These are phyloP conservation scores for Volvox africanus DNA, from an alignment of 139 green algal species.

Conservation along the genomic window DNA sequence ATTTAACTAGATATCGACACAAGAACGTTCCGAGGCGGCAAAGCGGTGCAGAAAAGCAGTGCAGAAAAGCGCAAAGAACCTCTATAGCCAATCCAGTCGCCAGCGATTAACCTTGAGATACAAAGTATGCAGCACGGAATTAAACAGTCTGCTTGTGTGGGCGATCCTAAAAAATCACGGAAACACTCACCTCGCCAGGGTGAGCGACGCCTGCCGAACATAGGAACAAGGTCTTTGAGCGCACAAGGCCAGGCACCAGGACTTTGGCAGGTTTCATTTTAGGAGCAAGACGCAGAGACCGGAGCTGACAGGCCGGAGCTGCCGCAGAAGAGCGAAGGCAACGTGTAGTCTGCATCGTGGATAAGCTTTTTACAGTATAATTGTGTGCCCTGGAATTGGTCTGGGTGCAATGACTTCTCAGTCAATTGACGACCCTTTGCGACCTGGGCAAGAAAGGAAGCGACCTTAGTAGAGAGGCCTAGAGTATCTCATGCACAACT, in stretches of 20 bases:
- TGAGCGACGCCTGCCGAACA: constrained; percentile 52
- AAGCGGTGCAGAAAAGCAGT: too few relatives aligned
- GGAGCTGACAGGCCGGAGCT: background rate
- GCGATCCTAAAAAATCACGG: background rate
- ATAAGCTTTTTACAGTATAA: background rate
- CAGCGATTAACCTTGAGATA: background rate
- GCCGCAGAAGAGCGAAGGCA: constrained; percentile 3
- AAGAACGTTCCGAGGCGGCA: too few relatives aligned
- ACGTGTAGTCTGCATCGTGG: constrained; percentile 7
- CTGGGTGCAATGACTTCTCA: constrained; percentile 19
- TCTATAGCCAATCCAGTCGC: background rate
- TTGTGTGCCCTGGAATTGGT: constrained; percentile 13
- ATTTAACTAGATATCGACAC: too few relatives aligned
- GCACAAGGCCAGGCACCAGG: constrained; percentile 7
- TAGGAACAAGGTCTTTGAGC: constrained; percentile 12
- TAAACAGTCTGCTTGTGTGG: background rate
- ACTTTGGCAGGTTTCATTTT: background rate
- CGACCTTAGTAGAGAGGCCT: background rate
- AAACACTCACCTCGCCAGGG: constrained; percentile 57
- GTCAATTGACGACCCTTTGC: constrained; percentile 33
- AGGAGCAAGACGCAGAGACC: background rate
- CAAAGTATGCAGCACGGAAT: background rate
- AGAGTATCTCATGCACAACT: too few relatives aligned
- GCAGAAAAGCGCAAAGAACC: background rate
- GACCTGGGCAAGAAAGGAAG: constrained; percentile 13